Evolutionary conservation across 177 flowering plant species (phyloP).

Genomic region (Vitis hybrid): DNA sequence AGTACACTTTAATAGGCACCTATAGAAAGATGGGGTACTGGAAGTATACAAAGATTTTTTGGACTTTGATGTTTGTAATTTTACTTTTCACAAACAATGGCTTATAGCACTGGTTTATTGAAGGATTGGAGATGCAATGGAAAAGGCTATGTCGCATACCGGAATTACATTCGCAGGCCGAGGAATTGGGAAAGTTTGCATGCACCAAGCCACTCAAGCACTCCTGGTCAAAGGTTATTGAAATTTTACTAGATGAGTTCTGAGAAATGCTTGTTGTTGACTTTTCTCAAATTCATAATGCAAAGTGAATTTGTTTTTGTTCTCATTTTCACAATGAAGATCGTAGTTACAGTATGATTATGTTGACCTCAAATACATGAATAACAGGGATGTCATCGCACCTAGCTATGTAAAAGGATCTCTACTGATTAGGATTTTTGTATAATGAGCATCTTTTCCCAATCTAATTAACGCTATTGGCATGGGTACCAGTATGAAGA

Average conservation of each 20-base stretch:
- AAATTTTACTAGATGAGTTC: slow-evolving; percentile 5
- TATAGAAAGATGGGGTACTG: no score
- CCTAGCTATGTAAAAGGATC: no score
- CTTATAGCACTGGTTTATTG: slow-evolving; percentile 15
- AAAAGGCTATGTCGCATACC: slow-evolving; percentile 85
- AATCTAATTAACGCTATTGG: no score
- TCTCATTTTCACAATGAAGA: background rate
- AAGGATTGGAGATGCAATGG: slow-evolving; percentile 99
- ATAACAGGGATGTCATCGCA: background rate
- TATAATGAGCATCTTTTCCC: no score
- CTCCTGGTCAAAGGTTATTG: slow-evolving; percentile 88
- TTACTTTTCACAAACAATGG: background rate
- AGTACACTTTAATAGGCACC: no score
- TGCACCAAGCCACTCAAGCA: slow-evolving; percentile 65
- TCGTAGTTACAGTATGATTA: background rate
- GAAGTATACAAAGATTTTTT: background rate
- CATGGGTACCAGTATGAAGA: no score
- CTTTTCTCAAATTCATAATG: background rate
- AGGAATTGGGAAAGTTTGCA: slow-evolving; percentile 79
- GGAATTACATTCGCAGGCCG: slow-evolving; percentile 83
- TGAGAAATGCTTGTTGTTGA: background rate
- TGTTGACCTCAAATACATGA: background rate
- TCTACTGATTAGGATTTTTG: no score
- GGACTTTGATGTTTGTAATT: background rate
- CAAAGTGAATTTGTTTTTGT: background rate